Base-by-base conservation (phyloP, 1,284 basidiomycete species). In the Leccinum subrobustum region DNA sequence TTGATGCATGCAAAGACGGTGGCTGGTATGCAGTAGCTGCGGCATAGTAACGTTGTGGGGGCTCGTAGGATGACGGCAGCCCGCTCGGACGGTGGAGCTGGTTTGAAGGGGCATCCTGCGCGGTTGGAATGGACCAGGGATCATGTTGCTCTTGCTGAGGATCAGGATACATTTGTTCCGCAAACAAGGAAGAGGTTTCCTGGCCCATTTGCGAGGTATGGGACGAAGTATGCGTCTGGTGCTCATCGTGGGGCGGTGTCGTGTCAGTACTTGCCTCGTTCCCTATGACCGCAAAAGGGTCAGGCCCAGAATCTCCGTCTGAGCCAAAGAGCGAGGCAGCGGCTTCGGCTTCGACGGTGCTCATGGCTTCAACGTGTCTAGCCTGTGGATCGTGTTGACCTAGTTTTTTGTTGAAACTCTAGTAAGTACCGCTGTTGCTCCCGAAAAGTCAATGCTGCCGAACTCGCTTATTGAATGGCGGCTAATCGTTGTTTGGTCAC, bases 251-350 rank as follows among this genome's bases (percentile, higher is more conserved):
- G 61, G 65, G 60, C 61, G 66, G 63, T 60, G 68, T 64, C 65
- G 70, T 66, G 67, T 68, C 69, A 59, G 58, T 37, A 37, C 35
- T 63, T 59, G 67, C 69, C 58, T 75, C 73, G 65, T 72, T 75
- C 48, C 84, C 87, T 61, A 88, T 79, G 60, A 80, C 76, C 61
- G 87, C 81, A 75, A 91, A 91, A 50, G 84, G 84, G 76, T 91
- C 89, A 39, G 81, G 78, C 23, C 78, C 77, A 59, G 82, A 69
- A 70, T 90, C 81, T 52, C 63, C 78, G 27, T 84, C 81, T 51
- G 82, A 75, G 57, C 85, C 87, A 77, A 92, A 92, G 51, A 92
- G 85, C 60, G 88, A 85, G 58, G 90, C 88, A 54, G 90, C 91
- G 67, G 88, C 85, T 79, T 91, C 91, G 67, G 88, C 85, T 79